phyloP scores from a whole-genome alignment of 2,329 filamentous ascomycete genomes.

The Colletotrichum trifolii region DNA sequence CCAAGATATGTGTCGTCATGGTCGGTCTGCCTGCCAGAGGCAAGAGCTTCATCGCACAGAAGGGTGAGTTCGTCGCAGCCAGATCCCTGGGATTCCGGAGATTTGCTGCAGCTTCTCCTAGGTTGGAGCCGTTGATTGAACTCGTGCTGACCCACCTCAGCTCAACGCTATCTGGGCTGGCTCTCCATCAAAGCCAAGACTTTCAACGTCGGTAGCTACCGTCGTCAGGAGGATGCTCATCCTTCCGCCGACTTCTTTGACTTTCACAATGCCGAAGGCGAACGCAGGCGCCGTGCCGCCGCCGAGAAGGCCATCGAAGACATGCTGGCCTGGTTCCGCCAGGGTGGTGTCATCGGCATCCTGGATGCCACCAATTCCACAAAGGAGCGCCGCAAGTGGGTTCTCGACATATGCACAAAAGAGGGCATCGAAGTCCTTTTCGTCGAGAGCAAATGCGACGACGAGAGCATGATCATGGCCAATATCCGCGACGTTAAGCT shows the following conservation, averaged over 20 bases:
- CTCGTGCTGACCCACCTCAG: constrained; percentile 55
- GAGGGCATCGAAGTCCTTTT: constrained; percentile 91
- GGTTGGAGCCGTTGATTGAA: background rate
- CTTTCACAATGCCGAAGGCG: constrained; percentile 87
- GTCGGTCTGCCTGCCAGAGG: constrained; percentile 94
- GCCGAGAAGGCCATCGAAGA: constrained; percentile 92
- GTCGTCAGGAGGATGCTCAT: constrained; percentile 88
- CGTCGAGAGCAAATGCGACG: constrained; percentile 96
- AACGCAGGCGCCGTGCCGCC: constrained; percentile 86
- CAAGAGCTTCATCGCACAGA: constrained; percentile 97
- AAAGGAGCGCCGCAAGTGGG: constrained; percentile 89
- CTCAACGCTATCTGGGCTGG: constrained; percentile 95
- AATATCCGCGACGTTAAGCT: constrained; percentile 99
- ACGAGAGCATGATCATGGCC: constrained; percentile 96
- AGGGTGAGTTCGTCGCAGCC: constrained; percentile 69
- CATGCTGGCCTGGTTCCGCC: constrained; percentile 92
- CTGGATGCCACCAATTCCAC: constrained; percentile 98
- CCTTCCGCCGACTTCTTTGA: constrained; percentile 97
- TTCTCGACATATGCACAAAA: constrained; percentile 79
- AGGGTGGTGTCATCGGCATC: constrained; percentile 86
- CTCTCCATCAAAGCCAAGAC: constrained; percentile 92
- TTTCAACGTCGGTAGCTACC: constrained; percentile 98
- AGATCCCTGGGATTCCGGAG: too few species aligned
- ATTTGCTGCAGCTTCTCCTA: too few species aligned
- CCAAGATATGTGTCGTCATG: constrained; percentile 98